Evolutionary conservation across 768 basidiomycete species (phyloP), one percentile per base, ranked within the genome.

Genomic region (Pleurotus tuoliensis): DNA sequence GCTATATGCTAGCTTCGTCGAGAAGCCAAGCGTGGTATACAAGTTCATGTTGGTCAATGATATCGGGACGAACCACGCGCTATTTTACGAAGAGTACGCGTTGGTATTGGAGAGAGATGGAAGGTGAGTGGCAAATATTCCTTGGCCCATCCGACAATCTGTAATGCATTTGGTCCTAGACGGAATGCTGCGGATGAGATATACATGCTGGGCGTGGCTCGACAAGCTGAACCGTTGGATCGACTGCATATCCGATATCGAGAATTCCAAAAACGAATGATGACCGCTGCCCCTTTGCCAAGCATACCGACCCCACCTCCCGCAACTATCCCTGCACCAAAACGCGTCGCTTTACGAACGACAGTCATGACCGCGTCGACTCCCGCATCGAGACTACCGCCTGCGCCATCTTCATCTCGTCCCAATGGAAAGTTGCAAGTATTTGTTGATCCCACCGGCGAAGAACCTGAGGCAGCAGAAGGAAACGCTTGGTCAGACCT

Each of bases 81-180:
- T 92, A 43, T 74, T 98, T 22, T 98, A 98, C 64, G 96, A 98
- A 71, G 95, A 98, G 69, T 90, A 87, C 70, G 95, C 95, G 0
- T 80, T 82, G 34, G 86, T 88, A 12, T 74, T 95, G 45, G 97
- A 98, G 70, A 75, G 88, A 56, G 82, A 88, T 63, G 87, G 87
- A 56, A 78, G 90, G 96, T 96, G 57, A 61, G 77, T 70, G 15
- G 16, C 44, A 48, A 25, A 30, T 43, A 22, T 30, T 47, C 8
- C 58, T 49, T 47, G 56, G 27, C 20, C 18, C 52, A 47, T 46
- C 50, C 46, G 30, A 53, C 56, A 46, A 38, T 44, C 61, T 30
- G 61, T 47, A 58, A 22, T 47, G 13, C 7, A 20, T 47, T 5
- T 24, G 47, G 5, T 15, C 22, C 49, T 64, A 96, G 95, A 58